Evolutionary conservation across 108 stramenopile species (phyloP), one percentile per base, ranked within the genome.

Genomic region (Nitzschia sp.): DNA sequence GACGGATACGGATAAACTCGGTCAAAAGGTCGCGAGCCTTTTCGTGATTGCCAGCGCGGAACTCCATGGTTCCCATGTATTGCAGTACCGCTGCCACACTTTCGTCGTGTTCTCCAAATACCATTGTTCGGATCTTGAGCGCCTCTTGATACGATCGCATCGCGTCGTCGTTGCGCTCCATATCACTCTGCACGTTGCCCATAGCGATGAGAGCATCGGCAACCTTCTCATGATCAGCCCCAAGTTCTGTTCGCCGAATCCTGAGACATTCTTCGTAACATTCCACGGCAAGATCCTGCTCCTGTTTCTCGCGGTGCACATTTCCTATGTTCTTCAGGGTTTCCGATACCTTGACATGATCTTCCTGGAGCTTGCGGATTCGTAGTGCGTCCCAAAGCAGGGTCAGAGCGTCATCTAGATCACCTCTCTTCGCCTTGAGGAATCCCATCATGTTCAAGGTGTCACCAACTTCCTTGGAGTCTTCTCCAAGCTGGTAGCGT

Each of bases 271-370:
- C 80, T 58, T 91, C 85, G 72, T 91, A 91, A 34, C 78, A 80
- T 58, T 84, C 77, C 1, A 85, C 33, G 52, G 90, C 87, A 31
- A 79, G 53, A 16, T 84, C 73, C 45, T 64, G 63, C 33, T 88
- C 83, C 35, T 78, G 45, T 45, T 83, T 87, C 61, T 85, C 84
- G 41, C 83, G 77, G 70, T 88, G 85, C 19, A 90, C 72, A 62
- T 89, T 89, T 41, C 86, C 87, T 46, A 93, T 83, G 46, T 89
- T 90, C 76, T 86, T 85, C 28, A 93, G 77, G 1, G 91, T 93
- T 28, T 85, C 85, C 27, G 89, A 86, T 8, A 88, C 84, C 63
- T 88, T 90, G 0, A 75, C 60, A 44, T 79, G 75, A 50, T 93
- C 87, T 29, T 76, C 76, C 33, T 85, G 76, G 15, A 67, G 54